Evolutionary conservation across 2,329 filamentous ascomycete species (phyloP), one percentile per base, ranked within the genome.

Genomic region (Colletotrichum viniferum): DNA sequence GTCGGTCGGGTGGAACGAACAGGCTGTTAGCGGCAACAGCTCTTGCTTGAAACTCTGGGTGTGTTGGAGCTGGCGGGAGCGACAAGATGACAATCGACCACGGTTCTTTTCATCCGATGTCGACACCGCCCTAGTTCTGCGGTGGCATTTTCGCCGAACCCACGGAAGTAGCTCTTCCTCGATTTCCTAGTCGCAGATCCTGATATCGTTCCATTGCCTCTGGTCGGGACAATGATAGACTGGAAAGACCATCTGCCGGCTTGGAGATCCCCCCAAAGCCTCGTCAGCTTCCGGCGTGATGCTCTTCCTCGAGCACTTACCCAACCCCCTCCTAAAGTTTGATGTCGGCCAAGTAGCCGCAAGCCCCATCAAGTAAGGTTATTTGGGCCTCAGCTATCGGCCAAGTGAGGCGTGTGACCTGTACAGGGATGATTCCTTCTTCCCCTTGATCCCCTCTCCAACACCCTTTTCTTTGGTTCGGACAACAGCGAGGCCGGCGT

Each of bases 351-450:
- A n/a, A 69, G 43, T 13, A n/a, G 34, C 32, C 43, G 18, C 18
- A 60, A 18, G 34, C 61, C 56, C 73, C 73, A 60, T 65, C 43
- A 74, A 74, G 70, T 76, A 76, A 76, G 73, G 73, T 74, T 76
- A 64, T 60, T 52, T 65, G 32, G 58, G 48, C 48, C 14, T 62
- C 43, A 26, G 24, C 58, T n/a, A 28, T 36, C 28, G 55, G 38
- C 24, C 21, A 16, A 24, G 18, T 36, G 14, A 21, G 28, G 36
- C 4, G 28, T 21, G 43, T 6, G 60, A 24, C 28, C n/a, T 30
- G 28, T 4, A 8, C 10, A 28, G 6, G n/a, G n/a, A 24, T 62
- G 52, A 61, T 72, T 55, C 52, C 36, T 56, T 10, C 10, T 21
- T 18, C 55, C n/a, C 43, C 43, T 38, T 34, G 52, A 24, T 60